These are phyloP conservation scores for Kwoniella dendrophila DNA, from an alignment of 768 basidiomycete species.

Conservation along the genomic window DNA sequence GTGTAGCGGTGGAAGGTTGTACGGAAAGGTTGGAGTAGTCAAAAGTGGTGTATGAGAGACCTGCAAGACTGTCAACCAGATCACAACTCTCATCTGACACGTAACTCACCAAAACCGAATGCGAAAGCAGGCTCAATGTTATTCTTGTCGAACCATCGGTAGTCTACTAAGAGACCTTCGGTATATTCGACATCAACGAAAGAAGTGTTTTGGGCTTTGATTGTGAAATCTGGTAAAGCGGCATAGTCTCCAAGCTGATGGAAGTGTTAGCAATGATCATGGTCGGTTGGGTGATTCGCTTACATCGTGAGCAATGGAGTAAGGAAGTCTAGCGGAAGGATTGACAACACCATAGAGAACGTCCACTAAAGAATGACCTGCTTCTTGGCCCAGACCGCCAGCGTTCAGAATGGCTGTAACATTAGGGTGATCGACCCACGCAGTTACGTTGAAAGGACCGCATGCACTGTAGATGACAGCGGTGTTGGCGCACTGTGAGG, in stretches of 20 bases:
- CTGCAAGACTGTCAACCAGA: neutral
- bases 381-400: constrained; percentile 65
- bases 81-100: neutral
- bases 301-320: constrained; percentile 63
- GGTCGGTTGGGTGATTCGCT: neutral
- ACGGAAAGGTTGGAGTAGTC: constrained; percentile 11
- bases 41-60: constrained; percentile 14
- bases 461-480: constrained; percentile 73
- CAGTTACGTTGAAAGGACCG: constrained; percentile 59
- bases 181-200: constrained; percentile 14
- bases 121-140: constrained; percentile 11
- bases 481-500: constrained; percentile 54
- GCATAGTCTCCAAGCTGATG: constrained; percentile 4
- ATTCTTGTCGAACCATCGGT: constrained; percentile 18
- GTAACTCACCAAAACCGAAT: constrained; percentile 16
- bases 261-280: neutral
- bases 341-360: constrained; percentile 70
- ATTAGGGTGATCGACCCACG: constrained; percentile 72
- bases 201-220: neutral
- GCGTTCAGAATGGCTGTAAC: constrained; percentile 66
- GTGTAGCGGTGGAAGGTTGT: constrained; percentile 2
- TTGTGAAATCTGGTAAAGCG: constrained; percentile 6
- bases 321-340: constrained; percentile 70
- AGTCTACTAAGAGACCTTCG: constrained; percentile 13
- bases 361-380: constrained; percentile 68